Percentiles rank a stretch among this genome's conserved stretches.
phyloP scores from a whole-genome alignment of 2,329 filamentous ascomycete species.

The Fusarium subglutinans region DNA sequence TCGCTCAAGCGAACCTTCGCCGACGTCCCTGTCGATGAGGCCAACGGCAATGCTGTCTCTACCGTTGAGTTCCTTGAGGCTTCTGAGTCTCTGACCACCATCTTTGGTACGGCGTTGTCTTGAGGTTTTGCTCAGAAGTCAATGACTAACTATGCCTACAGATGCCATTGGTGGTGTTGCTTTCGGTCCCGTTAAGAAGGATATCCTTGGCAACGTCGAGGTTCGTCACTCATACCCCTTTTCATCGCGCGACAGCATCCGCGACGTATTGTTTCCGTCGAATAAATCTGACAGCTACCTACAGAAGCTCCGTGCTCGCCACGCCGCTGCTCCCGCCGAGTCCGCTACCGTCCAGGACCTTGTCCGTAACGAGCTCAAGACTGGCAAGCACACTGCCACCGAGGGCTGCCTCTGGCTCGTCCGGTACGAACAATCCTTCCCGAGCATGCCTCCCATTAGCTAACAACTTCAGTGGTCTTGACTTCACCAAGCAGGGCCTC shows the following conservation, averaged over 20 bases:
- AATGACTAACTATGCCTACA: conserved; percentile 45
- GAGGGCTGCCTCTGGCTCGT: conserved; percentile 92
- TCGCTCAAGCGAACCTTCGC: conserved; percentile 85
- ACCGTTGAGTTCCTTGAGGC: conserved; percentile 93
- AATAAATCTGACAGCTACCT: conserved; percentile 27
- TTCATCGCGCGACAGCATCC: background rate
- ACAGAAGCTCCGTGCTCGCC: conserved; percentile 89
- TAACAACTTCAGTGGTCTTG: conserved; percentile 74
- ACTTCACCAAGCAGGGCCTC: conserved; percentile 90
- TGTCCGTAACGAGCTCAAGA: conserved; percentile 85
- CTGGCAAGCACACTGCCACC: conserved; percentile 86
- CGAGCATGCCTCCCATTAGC: background rate
- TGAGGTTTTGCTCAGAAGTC: background rate
- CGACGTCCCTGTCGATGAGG: conserved; percentile 79
- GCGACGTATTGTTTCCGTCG: background rate
- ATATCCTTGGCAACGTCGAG: conserved; percentile 92
- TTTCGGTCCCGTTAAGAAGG: conserved; percentile 89
- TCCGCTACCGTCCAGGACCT: conserved; percentile 89
- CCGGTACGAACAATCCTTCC: conserved; percentile 64
- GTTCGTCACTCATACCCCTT: conserved; percentile 55
- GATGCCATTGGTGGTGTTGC: conserved; percentile 75
- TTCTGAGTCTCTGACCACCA: conserved; percentile 82
- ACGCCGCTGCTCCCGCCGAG: conserved; percentile 78
- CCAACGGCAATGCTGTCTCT: conserved; percentile 78
- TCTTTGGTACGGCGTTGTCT: conserved; percentile 73